Conservation (phyloP, 805 yeast genomes). For the Candida incommunis region DNA sequence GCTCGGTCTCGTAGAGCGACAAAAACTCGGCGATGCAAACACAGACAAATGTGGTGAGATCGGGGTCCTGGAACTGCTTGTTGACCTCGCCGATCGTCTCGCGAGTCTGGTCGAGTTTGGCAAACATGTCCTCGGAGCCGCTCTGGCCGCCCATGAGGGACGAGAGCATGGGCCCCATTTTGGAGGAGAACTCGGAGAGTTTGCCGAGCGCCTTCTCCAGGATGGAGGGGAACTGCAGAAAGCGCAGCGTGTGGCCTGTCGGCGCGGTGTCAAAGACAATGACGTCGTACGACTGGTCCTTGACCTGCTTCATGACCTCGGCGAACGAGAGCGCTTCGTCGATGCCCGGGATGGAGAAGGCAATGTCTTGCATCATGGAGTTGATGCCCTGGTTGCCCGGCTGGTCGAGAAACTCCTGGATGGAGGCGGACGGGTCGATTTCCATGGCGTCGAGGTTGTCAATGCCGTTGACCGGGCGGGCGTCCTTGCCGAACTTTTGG, state of each 20-base stretch:
- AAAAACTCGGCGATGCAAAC: slow-evolving; percentile 96
- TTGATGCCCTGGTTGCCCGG: slow-evolving; percentile 37
- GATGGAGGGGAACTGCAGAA: slow-evolving; percentile 87
- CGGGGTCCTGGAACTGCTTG: slow-evolving; percentile 91
- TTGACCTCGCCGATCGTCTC: slow-evolving; percentile 75
- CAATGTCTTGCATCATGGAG: slow-evolving; percentile 74
- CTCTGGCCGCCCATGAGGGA: slow-evolving; percentile 49
- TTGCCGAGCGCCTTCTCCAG: slow-evolving; percentile 77
- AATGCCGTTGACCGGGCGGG: slow-evolving; percentile 83
- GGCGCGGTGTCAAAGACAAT: slow-evolving; percentile 99
- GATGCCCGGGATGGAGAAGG: slow-evolving; percentile 93
- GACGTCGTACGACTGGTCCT: slow-evolving; percentile 62
- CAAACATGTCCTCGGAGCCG: slow-evolving; percentile 37
- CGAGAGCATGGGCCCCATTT: slow-evolving; percentile 82
- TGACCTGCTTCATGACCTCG: slow-evolving; percentile 95
- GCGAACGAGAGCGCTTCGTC: slow-evolving; percentile 97
- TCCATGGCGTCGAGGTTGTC: slow-evolving; percentile 92
- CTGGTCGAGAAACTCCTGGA: slow-evolving; percentile 60
- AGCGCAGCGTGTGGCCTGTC: slow-evolving; percentile 94
- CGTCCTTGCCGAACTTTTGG: slow-evolving; percentile 95
- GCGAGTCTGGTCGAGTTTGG: slow-evolving; percentile 68
- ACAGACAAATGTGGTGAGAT: slow-evolving; percentile 81
- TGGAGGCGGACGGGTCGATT: slow-evolving; percentile 88
- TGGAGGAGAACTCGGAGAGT: slow-evolving; percentile 72
- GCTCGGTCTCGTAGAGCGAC: slow-evolving; percentile 91